phyloP scores from a whole-genome alignment of 768 basidiomycete genomes.

The Galerina sulciceps region DNA sequence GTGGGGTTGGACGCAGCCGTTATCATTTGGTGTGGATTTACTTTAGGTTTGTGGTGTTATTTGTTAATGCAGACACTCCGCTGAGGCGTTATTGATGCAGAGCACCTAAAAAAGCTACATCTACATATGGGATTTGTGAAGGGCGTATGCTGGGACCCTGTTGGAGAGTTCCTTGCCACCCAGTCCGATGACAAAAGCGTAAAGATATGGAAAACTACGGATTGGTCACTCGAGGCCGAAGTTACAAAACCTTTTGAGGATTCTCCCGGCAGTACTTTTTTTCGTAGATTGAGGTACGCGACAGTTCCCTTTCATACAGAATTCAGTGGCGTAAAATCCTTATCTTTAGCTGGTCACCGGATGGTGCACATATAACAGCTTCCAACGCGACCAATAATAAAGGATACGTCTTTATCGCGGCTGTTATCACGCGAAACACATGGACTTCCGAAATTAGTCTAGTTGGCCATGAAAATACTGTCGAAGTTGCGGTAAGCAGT shows the following conservation, averaged over 20 bases:
- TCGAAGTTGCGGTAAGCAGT: constrained; percentile 85
- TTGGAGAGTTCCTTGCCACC: constrained; percentile 97
- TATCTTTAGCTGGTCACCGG: constrained; percentile 88
- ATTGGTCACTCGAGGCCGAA: constrained; percentile 87
- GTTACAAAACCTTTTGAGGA: constrained; percentile 91
- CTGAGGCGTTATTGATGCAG: constrained; percentile 41
- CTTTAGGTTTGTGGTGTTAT: constrained; percentile 63
- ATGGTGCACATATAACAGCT: constrained; percentile 97
- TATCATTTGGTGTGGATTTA: constrained; percentile 92
- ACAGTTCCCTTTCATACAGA: not conserved
- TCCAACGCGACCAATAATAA: constrained; percentile 97
- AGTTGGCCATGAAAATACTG: constrained; percentile 96
- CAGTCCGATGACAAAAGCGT: constrained; percentile 96
- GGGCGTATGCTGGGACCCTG: constrained; percentile 98
- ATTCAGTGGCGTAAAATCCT: not conserved
- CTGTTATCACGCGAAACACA: constrained; percentile 86
- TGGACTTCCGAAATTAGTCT: constrained; percentile 94
- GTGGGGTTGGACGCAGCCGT: constrained; percentile 92
- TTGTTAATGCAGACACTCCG: not conserved
- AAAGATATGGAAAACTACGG: constrained; percentile 94
- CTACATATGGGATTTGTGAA: constrained; percentile 97
- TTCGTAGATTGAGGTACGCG: constrained; percentile 80
- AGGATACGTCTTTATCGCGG: constrained; percentile 96
- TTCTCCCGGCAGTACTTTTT: constrained; percentile 95
- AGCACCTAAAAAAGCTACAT: constrained; percentile 82